These are phyloP conservation scores for Aureobasidium melanogenum DNA, from an alignment of 2,329 filamentous ascomycete genomes.

Conservation along the genomic window DNA sequence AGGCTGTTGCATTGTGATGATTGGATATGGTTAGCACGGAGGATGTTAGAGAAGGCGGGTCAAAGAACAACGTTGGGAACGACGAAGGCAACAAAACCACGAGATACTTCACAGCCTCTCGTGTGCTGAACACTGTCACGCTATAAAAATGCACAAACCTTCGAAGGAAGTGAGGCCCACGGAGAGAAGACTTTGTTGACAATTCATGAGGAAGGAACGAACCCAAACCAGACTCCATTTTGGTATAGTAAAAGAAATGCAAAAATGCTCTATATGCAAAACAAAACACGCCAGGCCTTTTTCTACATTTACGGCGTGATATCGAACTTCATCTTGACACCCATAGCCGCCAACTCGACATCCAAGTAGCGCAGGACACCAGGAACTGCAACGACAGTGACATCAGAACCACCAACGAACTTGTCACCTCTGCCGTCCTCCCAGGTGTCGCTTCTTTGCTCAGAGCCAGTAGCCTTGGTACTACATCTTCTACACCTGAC, in stretches of 20 bases:
- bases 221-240: slow-evolving; percentile 7
- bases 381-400: slow-evolving; percentile 83
- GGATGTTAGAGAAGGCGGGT: neutral
- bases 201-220: neutral
- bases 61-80: neutral
- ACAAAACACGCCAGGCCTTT: neutral
- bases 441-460: slow-evolving; percentile 56
- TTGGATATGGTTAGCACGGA: neutral
- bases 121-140: too few relatives aligned
- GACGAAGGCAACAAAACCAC: neutral
- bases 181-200: too few relatives aligned
- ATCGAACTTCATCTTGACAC: slow-evolving; percentile 86
- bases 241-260: slow-evolving; percentile 9
- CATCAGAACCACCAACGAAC: slow-evolving; percentile 83
- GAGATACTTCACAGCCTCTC: too few relatives aligned
- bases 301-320: slow-evolving; percentile 43
- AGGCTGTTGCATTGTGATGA: neutral
- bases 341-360: slow-evolving; percentile 93
- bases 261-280: neutral
- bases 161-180: too few relatives aligned
- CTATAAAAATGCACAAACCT: too few relatives aligned
- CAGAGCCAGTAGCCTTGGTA: slow-evolving; percentile 21
- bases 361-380: slow-evolving; percentile 89
- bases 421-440: slow-evolving; percentile 79
- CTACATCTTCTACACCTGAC: slow-evolving; percentile 30